These are phyloP conservation scores for Globisporangium paddicum DNA, from an alignment of 352 stramenopile genomes.

Conservation along the genomic window DNA sequence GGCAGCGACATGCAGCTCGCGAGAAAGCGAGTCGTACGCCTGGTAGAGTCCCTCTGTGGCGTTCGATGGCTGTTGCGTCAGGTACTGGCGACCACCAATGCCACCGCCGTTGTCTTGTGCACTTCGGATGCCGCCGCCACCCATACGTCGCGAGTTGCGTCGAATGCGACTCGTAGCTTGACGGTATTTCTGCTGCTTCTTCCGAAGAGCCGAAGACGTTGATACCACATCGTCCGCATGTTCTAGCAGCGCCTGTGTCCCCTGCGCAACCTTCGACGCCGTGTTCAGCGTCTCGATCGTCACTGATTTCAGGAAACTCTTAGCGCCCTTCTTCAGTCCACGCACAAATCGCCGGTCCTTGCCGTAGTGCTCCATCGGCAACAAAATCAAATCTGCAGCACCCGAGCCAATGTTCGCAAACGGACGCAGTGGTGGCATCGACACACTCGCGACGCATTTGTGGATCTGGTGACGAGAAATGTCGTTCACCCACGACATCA, in stretches of 20 bases:
- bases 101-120: conserved; percentile 63
- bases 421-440: conserved; percentile 76
- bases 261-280: conserved; percentile 75
- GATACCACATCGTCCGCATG: conserved; percentile 83
- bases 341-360: conserved; percentile 79
- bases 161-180: conserved; percentile 74
- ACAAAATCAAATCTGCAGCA: conserved; percentile 78
- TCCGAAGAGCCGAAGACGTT: conserved; percentile 47
- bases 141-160: conserved; percentile 74
- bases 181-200: conserved; percentile 75
- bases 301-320: conserved; percentile 85
- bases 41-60: conserved; percentile 79
- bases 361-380: conserved; percentile 84
- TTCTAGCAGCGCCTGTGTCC: conserved; percentile 76
- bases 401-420: conserved; percentile 86
- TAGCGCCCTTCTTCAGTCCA: conserved; percentile 80
- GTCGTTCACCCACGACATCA: conserved; percentile 86
- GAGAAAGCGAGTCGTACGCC: conserved; percentile 80
- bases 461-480: conserved; percentile 87
- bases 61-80: conserved; percentile 77
- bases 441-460: conserved; percentile 87
- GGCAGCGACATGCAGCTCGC: conserved; percentile 76
- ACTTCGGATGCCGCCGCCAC: conserved; percentile 70
- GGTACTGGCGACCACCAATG: conserved; percentile 78
- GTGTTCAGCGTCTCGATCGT: conserved; percentile 88